Evolutionary conservation across 768 basidiomycete genomes (phyloP).

Genomic region (Dentipellis sp.): DNA sequence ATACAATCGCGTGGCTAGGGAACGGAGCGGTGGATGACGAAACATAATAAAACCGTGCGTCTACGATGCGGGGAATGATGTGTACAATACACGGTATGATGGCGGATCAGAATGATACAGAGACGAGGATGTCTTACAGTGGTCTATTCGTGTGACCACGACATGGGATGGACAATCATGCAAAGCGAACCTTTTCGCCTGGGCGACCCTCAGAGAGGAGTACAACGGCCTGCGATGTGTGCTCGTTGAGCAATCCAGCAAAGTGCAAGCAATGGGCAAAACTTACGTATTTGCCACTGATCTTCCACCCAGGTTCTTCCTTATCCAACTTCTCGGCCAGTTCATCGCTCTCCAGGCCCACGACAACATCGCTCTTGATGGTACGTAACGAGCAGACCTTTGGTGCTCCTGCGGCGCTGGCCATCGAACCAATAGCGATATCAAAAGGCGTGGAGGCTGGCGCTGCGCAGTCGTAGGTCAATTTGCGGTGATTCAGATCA

Average conservation of each 20-base stretch:
- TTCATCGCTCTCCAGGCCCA: slow-evolving; percentile 69
- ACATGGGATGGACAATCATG: slow-evolving; percentile 22
- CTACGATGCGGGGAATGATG: background rate
- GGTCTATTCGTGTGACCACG: no score
- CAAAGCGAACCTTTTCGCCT: slow-evolving; percentile 79
- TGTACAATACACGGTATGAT: background rate
- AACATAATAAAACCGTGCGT: background rate
- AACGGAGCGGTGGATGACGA: background rate
- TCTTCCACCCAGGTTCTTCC: slow-evolving; percentile 91
- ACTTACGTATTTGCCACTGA: slow-evolving; percentile 92
- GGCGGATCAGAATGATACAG: no score
- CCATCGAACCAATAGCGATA: slow-evolving; percentile 87
- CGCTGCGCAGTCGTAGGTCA: slow-evolving; percentile 81
- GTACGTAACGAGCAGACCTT: slow-evolving; percentile 81
- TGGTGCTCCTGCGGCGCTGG: slow-evolving; percentile 80
- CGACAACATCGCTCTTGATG: slow-evolving; percentile 93
- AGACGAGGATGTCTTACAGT: no score
- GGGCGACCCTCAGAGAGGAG: slow-evolving; percentile 83
- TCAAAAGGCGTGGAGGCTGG: slow-evolving; percentile 85
- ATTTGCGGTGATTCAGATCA: slow-evolving; percentile 86
- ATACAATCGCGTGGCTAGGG: background rate
- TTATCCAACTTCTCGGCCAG: slow-evolving; percentile 75
- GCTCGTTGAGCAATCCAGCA: background rate
- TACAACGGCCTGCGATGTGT: slow-evolving; percentile 62
- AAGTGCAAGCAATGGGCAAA: background rate